phyloP scores from a whole-genome alignment of 352 stramenopile genomes.

The Phytophthora fragariaefolia region DNA sequence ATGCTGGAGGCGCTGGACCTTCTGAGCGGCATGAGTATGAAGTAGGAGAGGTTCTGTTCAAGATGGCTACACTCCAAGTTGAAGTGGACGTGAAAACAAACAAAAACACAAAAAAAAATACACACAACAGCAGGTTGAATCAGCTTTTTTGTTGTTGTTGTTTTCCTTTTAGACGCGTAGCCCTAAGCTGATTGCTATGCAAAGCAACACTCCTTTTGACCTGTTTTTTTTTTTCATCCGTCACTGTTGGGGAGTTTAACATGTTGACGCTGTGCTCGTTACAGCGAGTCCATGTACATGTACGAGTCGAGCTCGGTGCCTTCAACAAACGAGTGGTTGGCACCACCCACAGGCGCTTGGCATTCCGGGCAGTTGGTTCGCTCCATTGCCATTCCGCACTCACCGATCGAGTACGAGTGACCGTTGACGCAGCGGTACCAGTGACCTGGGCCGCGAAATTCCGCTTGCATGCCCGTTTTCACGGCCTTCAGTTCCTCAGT shows the following conservation, averaged over 20 bases:
- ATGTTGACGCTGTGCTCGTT: no score
- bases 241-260: no score
- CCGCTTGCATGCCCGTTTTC: constrained; percentile 42
- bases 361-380: constrained; percentile 71
- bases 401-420: constrained; percentile 86
- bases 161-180: no score
- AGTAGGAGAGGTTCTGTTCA: neutral
- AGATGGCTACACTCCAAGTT: constrained; percentile 8
- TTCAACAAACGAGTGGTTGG: constrained; percentile 37
- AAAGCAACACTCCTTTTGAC: no score
- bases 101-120: no score
- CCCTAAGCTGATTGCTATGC: no score
- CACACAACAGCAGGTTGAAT: no score
- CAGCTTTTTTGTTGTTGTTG: no score
- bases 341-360: constrained; percentile 62
- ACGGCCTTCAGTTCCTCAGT: constrained; percentile 36
- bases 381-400: constrained; percentile 85
- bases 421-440: constrained; percentile 86
- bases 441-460: constrained; percentile 41
- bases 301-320: constrained; percentile 17
- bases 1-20: neutral
- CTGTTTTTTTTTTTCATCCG: no score
- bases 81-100: no score
- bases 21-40: neutral
- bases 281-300: constrained; percentile 36